A percentile compares a stretch with the other conserved stretches of the same genome.
phyloP scores from a whole-genome alignment of 2,329 filamentous ascomycete genomes.

The Zasmidium angulare region DNA sequence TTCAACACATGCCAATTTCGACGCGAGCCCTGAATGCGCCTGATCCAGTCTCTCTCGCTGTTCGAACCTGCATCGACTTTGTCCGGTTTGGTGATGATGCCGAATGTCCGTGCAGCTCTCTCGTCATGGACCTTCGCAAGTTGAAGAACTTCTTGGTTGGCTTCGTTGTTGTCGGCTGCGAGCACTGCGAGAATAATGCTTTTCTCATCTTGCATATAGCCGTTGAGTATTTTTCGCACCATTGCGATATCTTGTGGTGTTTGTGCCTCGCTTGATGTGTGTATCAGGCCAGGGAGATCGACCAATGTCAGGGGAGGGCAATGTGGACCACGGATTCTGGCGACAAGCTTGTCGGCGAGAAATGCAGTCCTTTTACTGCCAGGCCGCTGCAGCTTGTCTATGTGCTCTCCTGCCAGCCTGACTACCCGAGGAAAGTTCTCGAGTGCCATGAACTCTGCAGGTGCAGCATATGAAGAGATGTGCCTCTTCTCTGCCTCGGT shows the following conservation, averaged over 20 bases:
- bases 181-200: constrained; percentile 46
- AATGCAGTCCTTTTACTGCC: neutral
- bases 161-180: constrained; percentile 43
- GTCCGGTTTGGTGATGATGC: constrained; percentile 38
- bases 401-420: neutral
- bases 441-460: neutral
- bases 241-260: constrained; percentile 37
- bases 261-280: constrained; percentile 29
- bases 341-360: constrained; percentile 18
- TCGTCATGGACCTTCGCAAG: constrained; percentile 37
- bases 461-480: neutral
- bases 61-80: constrained; percentile 22
- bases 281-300: constrained; percentile 28
- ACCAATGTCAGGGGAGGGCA: constrained; percentile 24
- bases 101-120: constrained; percentile 30
- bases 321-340: constrained; percentile 22
- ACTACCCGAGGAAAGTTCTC: neutral
- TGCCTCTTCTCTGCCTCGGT: neutral
- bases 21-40: neutral
- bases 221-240: constrained; percentile 37
- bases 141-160: constrained; percentile 45
- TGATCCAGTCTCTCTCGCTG: neutral
- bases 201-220: constrained; percentile 38
- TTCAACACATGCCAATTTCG: constrained; percentile 12
- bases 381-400: neutral